phyloP scores from a whole-genome alignment of 768 basidiomycete species.

The Phanerochaete carnosa region DNA sequence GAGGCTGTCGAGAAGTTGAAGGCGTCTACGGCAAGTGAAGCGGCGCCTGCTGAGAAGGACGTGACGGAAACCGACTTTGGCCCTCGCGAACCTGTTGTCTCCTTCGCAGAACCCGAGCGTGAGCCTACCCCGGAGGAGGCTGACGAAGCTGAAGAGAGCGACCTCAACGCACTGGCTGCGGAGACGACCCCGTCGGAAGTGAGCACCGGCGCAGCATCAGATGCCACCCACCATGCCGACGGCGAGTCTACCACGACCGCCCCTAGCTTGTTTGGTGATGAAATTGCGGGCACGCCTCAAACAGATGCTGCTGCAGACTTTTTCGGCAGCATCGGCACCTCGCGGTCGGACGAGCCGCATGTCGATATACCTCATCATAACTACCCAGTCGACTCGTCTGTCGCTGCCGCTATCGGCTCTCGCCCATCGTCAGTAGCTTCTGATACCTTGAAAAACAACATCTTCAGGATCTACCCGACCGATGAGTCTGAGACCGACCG shows the following conservation, averaged over 20 bases:
- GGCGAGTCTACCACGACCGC: slow-evolving; percentile 83
- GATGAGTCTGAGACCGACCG: slow-evolving; percentile 87
- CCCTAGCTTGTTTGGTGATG: slow-evolving; percentile 86
- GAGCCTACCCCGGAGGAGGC: slow-evolving; percentile 31
- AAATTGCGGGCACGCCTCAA: slow-evolving; percentile 61
- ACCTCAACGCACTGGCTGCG: slow-evolving; percentile 29
- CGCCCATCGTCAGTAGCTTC: slow-evolving; percentile 79
- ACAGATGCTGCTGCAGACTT: slow-evolving; percentile 76
- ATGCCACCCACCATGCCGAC: slow-evolving; percentile 53
- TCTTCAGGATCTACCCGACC: slow-evolving; percentile 86
- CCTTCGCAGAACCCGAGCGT: slow-evolving; percentile 76
- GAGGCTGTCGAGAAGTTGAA: slow-evolving; percentile 80
- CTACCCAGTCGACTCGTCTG: slow-evolving; percentile 81
- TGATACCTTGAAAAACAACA: slow-evolving; percentile 70
- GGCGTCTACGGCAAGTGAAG: slow-evolving; percentile 33
- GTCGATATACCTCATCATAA: slow-evolving; percentile 76
- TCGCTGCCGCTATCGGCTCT: slow-evolving; percentile 94
- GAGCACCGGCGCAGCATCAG: slow-evolving; percentile 61
- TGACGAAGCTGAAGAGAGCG: slow-evolving; percentile 35
- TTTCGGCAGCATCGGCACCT: slow-evolving; percentile 74
- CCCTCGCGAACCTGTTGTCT: slow-evolving; percentile 73
- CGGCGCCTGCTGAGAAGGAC: slow-evolving; percentile 29
- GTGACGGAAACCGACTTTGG: slow-evolving; percentile 34
- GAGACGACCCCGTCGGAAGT: slow-evolving; percentile 76
- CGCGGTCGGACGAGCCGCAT: slow-evolving; percentile 38